Base-by-base conservation (phyloP, 2,329 filamentous ascomycete genomes). In the Endoconidiophora polonica region DNA sequence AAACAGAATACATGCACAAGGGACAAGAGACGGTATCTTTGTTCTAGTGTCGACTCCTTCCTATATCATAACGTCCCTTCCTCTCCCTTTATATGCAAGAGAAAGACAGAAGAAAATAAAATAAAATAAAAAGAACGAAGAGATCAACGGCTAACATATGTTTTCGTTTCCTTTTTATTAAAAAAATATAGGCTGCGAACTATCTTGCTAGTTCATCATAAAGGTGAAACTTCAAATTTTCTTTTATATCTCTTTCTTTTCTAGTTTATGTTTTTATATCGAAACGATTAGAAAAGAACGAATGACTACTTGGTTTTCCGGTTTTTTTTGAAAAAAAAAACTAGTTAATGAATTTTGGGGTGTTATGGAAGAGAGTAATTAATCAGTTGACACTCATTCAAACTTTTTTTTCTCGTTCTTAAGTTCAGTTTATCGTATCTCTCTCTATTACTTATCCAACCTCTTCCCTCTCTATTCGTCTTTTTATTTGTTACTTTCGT, bases 161-260 rank as follows among this genome's bases (percentile, higher is more conserved):
- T 18, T 18, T 18, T 18, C 16, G 2, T 18, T 18, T 18, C 16
- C 16, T 18, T 18, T 18, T 18, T 18, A 18, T 18, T 18, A 1
- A 18, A 18, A 18, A 18, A 18, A 50, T 29, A 3, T 46, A 66
- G 48, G 48, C 48, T 39, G 48, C 48, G 5, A 50, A 50, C 22
- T 50, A 29, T 43, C 48, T 50, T 4, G 48, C 48, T 36, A 29
- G 26, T 29, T 29, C 26, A 29, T 29, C 26, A 29, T 29, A 6
- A 29, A 29, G 26, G 26, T 29, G 26, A 29, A 29, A 29, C 10
- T 22, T 10, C 7, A 33, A n/a, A 16, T 9, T 44, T 44, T 29
- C 18, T 14, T 33, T 20, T 6, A 2, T 18, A 4, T 20, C 20
- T 24, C 5, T 44, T n/a, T 18, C 16, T 18, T 18, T 18, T 18